Percentiles rank a stretch among this genome's conserved stretches.
Evolutionary conservation across 208 protist species (phyloP).

Genomic region (Eutreptiella sp.): DNA sequence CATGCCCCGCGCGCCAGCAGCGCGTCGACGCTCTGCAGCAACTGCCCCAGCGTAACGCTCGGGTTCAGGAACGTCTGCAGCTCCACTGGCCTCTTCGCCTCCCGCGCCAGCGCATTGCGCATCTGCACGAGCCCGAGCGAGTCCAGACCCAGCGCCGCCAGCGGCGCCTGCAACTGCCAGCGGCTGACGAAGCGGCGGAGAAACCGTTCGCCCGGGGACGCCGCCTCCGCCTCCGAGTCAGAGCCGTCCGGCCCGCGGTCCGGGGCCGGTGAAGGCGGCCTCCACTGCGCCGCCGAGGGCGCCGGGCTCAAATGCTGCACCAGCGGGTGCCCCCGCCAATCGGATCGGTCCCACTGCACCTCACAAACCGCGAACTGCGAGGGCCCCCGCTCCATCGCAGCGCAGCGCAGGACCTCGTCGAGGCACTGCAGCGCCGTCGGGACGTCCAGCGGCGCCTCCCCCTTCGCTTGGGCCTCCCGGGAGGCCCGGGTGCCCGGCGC

Average conservation of each 20-base stretch:
- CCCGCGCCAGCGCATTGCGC: slow-evolving; percentile 22
- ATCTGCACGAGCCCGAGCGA: slow-evolving; percentile 35
- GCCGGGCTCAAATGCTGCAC: not conserved
- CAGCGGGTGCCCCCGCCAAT: slow-evolving; percentile 13
- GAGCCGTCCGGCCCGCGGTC: not conserved
- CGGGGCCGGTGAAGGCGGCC: not conserved
- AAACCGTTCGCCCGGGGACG: not conserved
- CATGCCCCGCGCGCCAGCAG: too few relatives aligned
- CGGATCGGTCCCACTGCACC: slow-evolving; percentile 20
- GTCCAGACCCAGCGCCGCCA: slow-evolving; percentile 32
- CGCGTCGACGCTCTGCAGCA: too few relatives aligned
- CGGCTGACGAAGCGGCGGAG: not conserved
- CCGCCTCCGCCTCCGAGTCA: not conserved
- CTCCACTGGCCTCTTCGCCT: too few relatives aligned
- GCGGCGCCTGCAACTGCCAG: not conserved
- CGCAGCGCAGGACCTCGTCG: slow-evolving; percentile 12
- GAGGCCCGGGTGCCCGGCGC: slow-evolving; percentile 25
- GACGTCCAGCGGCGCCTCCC: slow-evolving; percentile 22
- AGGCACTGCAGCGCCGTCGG: slow-evolving; percentile 12
- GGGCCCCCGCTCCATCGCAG: not conserved
- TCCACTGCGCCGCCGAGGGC: not conserved
- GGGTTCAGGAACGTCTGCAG: too few relatives aligned
- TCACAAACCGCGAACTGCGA: slow-evolving; percentile 25
- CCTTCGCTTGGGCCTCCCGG: not conserved
- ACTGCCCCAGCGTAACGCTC: too few relatives aligned